Evolutionary conservation across 73 alveolate genomes (phyloP).

Genomic region (Stentor roeselii): DNA sequence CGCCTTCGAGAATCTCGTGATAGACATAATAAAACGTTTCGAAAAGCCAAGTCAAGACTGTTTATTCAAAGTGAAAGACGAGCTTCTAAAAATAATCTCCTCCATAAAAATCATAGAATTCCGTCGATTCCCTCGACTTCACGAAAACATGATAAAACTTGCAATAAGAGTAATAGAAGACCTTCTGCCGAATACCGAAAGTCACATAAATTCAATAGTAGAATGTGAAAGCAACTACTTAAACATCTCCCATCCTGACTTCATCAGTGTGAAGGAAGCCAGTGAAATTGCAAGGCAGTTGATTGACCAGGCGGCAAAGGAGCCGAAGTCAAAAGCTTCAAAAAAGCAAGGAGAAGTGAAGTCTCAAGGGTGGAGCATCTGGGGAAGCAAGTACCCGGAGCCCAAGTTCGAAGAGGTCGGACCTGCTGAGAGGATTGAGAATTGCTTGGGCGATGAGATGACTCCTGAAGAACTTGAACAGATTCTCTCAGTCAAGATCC

Average conservation of each 20-base stretch:
- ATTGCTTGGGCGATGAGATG: slow-evolving; percentile 7
- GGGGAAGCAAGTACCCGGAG: not conserved
- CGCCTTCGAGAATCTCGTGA: slow-evolving; percentile 88
- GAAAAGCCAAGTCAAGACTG: slow-evolving; percentile 78
- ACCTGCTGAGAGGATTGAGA: not conserved
- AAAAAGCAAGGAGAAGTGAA: not conserved
- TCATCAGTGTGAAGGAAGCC: slow-evolving; percentile 44
- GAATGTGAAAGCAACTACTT: slow-evolving; percentile 76
- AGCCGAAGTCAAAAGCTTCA: not conserved
- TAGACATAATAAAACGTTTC: slow-evolving; percentile 76
- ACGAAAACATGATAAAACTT: slow-evolving; percentile 53
- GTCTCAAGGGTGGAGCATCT: not conserved
- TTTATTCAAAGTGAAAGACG: slow-evolving; percentile 69
- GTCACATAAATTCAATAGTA: slow-evolving; percentile 59
- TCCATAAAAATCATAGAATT: slow-evolving; percentile 64
- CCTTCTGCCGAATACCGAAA: slow-evolving; percentile 59
- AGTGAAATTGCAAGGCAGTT: not conserved
- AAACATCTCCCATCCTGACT: slow-evolving; percentile 81
- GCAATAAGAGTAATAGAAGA: slow-evolving; percentile 57
- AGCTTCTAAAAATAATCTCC: slow-evolving; percentile 62
- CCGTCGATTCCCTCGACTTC: slow-evolving; percentile 51
- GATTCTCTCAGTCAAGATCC: slow-evolving; percentile 66
- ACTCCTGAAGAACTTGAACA: slow-evolving; percentile 55
- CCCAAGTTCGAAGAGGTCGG: not conserved
- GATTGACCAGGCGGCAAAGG: not conserved